Evolutionary conservation across 1,139 yeast genomes (phyloP).

Genomic region (Kodamaea arcana): DNA sequence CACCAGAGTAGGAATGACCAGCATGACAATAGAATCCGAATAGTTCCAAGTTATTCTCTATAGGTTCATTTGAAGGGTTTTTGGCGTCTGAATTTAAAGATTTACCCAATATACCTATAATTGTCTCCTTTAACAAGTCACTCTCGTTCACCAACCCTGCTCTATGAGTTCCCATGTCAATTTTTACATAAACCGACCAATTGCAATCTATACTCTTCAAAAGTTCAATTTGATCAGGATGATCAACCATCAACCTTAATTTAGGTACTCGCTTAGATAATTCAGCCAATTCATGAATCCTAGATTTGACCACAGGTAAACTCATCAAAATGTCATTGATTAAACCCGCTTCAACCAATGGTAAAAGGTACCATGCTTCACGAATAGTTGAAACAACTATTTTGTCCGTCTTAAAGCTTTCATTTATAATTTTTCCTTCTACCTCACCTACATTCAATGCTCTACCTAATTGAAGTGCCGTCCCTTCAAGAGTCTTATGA

Average conservation of each 20-base stretch:
- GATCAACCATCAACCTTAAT: slow-evolving; percentile 61
- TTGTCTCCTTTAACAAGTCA: slow-evolving; percentile 23
- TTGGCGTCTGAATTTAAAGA: slow-evolving; percentile 27
- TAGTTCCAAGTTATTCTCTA: no score
- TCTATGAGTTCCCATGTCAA: slow-evolving; percentile 59
- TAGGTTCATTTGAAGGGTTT: no score
- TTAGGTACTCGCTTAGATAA: slow-evolving; percentile 37
- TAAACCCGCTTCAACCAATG: slow-evolving; percentile 40
- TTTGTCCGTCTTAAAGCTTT: slow-evolving; percentile 31
- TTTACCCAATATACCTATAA: slow-evolving; percentile 21
- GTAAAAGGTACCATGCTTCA: slow-evolving; percentile 58
- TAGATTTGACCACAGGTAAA: slow-evolving; percentile 58
- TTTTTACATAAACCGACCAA: slow-evolving; percentile 56
- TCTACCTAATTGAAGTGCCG: slow-evolving; percentile 24
- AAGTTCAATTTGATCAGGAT: slow-evolving; percentile 49
- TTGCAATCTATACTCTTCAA: slow-evolving; percentile 22
- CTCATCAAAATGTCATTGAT: slow-evolving; percentile 64
- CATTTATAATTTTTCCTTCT: no score
- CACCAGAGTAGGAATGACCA: slow-evolving; percentile 65
- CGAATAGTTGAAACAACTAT: slow-evolving; percentile 68
- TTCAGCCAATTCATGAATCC: slow-evolving; percentile 47
- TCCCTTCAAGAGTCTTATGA: slow-evolving; percentile 51
- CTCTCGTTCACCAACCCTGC: slow-evolving; percentile 52
- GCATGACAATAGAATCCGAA: slow-evolving; percentile 78
- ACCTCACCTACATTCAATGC: no score